These are phyloP conservation scores for Ganoderma sp. DNA, from an alignment of 1,284 basidiomycete species.

Conservation along the genomic window DNA sequence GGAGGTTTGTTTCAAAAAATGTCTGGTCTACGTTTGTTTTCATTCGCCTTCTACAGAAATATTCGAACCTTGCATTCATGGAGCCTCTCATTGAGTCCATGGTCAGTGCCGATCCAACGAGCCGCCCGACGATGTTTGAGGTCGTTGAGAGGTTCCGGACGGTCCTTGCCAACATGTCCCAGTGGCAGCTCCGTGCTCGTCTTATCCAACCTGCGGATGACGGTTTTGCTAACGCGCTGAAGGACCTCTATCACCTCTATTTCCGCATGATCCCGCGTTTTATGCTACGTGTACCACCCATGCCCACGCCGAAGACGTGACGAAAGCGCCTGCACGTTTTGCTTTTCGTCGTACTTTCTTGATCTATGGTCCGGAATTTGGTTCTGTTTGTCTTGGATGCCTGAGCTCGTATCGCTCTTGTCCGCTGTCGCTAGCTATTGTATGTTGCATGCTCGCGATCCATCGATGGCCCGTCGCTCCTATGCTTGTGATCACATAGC, in stretches of 20 bases:
- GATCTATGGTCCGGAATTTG: neutral
- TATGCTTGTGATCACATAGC: neutral
- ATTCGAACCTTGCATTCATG: conserved; percentile 9
- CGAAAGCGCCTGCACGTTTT: no score
- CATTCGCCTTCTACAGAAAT: neutral
- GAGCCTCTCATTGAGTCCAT: conserved; percentile 5
- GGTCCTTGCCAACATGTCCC: neutral
- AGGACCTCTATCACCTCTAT: neutral
- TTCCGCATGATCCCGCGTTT: neutral
- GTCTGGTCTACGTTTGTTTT: neutral
- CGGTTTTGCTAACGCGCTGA: neutral
- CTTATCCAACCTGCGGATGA: neutral
- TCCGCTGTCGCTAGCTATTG: neutral
- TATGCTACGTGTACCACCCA: neutral
- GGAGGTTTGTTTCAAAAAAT: neutral
- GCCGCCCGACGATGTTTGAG: neutral
- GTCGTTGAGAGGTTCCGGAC: neutral
- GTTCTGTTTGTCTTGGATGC: neutral
- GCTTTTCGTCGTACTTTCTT: neutral
- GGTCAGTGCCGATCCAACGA: neutral
- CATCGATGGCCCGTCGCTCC: neutral
- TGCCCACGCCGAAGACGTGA: neutral
- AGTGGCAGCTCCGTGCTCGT: neutral
- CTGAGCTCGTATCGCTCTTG: neutral
- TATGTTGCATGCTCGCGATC: neutral